Conservation (phyloP, 2,329 filamentous ascomycete species). For the Spiromastix sp. region DNA sequence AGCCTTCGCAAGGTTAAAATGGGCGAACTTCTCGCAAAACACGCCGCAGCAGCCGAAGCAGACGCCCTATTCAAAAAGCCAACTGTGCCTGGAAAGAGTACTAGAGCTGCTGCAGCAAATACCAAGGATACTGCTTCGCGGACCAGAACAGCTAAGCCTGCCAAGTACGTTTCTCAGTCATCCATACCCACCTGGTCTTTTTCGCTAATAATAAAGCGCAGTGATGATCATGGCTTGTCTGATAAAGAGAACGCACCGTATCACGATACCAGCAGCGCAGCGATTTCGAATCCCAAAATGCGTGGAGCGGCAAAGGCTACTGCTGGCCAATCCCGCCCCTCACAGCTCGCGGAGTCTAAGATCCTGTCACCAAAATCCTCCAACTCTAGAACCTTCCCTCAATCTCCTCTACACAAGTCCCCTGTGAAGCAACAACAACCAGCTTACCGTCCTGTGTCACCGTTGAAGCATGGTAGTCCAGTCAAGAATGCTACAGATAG, state of each 20-base stretch:
- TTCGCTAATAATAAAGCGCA: conserved; percentile 24
- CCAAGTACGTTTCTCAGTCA: neutral
- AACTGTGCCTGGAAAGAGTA: conserved; percentile 19
- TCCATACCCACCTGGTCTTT: conserved; percentile 1
- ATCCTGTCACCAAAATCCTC: conserved; percentile 74
- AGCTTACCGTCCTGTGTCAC: conserved; percentile 50
- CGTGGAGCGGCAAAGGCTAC: conserved; percentile 35
- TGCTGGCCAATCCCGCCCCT: conserved; percentile 29
- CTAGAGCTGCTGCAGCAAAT: conserved; percentile 19
- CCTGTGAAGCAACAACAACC: conserved; percentile 43
- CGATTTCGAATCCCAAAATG: conserved; percentile 61
- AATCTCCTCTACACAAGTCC: conserved; percentile 40
- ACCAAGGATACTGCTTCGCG: conserved; percentile 19
- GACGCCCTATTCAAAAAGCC: conserved; percentile 30
- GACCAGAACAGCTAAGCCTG: conserved; percentile 12
- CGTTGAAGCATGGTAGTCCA: conserved; percentile 45
- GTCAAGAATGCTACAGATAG: conserved; percentile 21
- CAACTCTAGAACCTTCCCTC: conserved; percentile 60
- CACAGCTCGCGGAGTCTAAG: conserved; percentile 40
- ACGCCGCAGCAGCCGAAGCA: conserved; percentile 24
- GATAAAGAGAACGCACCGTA: conserved; percentile 65
- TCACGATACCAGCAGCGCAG: conserved; percentile 31
- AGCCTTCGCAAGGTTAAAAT: conserved; percentile 70
- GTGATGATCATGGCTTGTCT: conserved; percentile 51
- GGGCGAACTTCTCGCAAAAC: conserved; percentile 60